Base-by-base conservation (phyloP, 2,329 filamentous ascomycete genomes). In the Trichoderma citrinoviride region DNA sequence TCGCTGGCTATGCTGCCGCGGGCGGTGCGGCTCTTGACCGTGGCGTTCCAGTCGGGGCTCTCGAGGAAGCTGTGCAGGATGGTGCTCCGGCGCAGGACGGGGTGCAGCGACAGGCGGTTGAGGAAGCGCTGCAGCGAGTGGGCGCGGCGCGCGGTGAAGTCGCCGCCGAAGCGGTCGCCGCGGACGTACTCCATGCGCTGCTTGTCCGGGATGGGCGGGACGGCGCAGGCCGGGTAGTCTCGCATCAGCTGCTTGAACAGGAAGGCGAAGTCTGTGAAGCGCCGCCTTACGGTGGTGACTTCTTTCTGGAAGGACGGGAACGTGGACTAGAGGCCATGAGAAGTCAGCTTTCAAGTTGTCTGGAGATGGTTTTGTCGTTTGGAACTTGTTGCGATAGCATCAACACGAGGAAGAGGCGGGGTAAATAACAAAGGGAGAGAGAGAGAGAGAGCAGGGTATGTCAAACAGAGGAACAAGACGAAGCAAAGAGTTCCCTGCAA, bases 141-240 rank as follows among this genome's bases (percentile, higher is more conserved):
- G 57, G 92, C 93, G 70, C 95, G 88, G 40, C 95, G 89, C 52
- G 87, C 83, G 40, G 93, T 99, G 76, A 99, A 99, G 78, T 98
- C 95, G 56, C 89, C 79, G 8, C 93, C 93, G 77, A 99, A 99
- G 68, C 95, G 90, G 80, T 98, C 94, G 71, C 95, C 95, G 41
- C 93, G 91, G 58, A 98, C 95, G 75, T 98, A 98, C 74, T 97
- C 93, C 91, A 99, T 97, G 79, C 96, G 96, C 82, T 98, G 94
- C 83, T 98, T 99, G 79, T 98, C 95, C 61, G 95, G 95, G 61
- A 99, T 83, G 53, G 95, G 95, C 33, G 95, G 95, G 3, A 99
- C 92, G 54, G 95, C 95, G 77, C 90, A 92, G 80, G 92, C 91
- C 66, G 93, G 92, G 73, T 92, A 98, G 76, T 97, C 93, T 75